A percentile compares a stretch with the other conserved stretches of the same genome.
Evolutionary conservation across 2,329 filamentous ascomycete species (phyloP).

Genomic region (Stagonosporopsis tanaceti): DNA sequence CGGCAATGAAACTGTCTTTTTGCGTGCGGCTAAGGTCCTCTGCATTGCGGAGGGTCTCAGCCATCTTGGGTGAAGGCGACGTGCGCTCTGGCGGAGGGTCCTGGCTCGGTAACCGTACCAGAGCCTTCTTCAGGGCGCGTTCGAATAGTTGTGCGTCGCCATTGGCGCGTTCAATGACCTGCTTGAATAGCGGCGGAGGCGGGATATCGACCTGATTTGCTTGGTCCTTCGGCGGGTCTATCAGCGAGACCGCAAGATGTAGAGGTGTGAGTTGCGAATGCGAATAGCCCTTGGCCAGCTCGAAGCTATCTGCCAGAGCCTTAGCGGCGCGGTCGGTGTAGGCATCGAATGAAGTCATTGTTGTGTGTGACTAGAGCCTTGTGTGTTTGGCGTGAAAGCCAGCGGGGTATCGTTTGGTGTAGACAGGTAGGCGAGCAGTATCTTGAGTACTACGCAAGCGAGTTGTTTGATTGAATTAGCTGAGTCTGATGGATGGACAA

Average conservation of each 20-base stretch:
- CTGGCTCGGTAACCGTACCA: conserved; percentile 92
- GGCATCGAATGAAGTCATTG: conserved; percentile 80
- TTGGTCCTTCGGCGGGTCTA: conserved; percentile 79
- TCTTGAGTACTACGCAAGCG: conserved; percentile 12
- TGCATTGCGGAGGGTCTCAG: conserved; percentile 81
- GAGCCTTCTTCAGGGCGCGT: conserved; percentile 85
- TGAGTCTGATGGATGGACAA: conserved; percentile 21
- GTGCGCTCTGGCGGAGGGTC: conserved; percentile 92
- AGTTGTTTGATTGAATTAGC: conserved; percentile 12
- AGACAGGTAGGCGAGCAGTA: conserved; percentile 17
- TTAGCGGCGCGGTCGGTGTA: conserved; percentile 94
- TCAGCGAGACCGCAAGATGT: conserved; percentile 84
- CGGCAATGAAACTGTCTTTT: conserved; percentile 92
- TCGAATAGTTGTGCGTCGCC: conserved; percentile 91
- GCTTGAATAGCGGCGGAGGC: conserved; percentile 82
- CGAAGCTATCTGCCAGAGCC: conserved; percentile 87
- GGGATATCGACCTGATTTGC: conserved; percentile 68
- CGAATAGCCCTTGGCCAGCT: conserved; percentile 85
- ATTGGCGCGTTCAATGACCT: conserved; percentile 92
- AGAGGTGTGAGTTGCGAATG: conserved; percentile 91
- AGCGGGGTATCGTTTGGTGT: conserved; percentile 19
- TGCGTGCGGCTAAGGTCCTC: conserved; percentile 95
- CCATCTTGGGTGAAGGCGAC: conserved; percentile 81
- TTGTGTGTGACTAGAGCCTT: conserved; percentile 42
- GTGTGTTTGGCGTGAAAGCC: conserved; percentile 29